Base-by-base conservation (phyloP, 768 basidiomycete genomes). In the Calocybe gangraenosa region DNA sequence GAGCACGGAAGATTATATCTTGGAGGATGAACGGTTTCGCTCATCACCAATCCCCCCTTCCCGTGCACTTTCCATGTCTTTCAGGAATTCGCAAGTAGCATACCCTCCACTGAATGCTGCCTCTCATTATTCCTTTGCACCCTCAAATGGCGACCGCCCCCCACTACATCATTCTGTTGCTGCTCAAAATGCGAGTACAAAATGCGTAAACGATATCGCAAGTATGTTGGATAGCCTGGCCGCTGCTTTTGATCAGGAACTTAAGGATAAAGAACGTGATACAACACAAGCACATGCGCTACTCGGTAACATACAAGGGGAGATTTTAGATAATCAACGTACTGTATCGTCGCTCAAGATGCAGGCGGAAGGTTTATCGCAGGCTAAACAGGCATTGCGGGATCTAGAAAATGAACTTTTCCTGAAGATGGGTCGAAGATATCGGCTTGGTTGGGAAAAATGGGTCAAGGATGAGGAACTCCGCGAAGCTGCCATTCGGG, bases 11-110 rank as follows among this genome's bases (percentile, higher is more conserved):
- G 96, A 98, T 62, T 99, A 98, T 59, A 98, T 99, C 52, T 76
- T 99, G 28, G 96, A 99, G 63, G 96, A 99, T 61, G 96, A 98
- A 64, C 82, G 94, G 38, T 97, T 97, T 69, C 79, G 95, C 31
- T 88, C 90, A 1, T 95, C 92, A 6, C 94, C 94, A 2, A 78
- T 82, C 0, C 84, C 90, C 6, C 76, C 81, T 10, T 83, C 88
- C 7, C 78, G 87, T 38, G 66, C 73, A 17, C 61, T 74, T 19
- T 66, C 76, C 15, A 84, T 88, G 83, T 82, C 84, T 8, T 87
- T 79, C 63, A 78, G 88, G 44, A 85, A 84, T 48, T 72, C 79
- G 0, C 84, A 87, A 46, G 80, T 74, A 5, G 75, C 79, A 10
- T 76, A 70, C 49, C 77, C 79, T 21, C 71, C 64, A 15, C 42